Evolutionary conservation across 2,329 filamentous ascomycete species (phyloP), one percentile per base, ranked within the genome.

Genomic region (Pseudogymnoascus sp.): DNA sequence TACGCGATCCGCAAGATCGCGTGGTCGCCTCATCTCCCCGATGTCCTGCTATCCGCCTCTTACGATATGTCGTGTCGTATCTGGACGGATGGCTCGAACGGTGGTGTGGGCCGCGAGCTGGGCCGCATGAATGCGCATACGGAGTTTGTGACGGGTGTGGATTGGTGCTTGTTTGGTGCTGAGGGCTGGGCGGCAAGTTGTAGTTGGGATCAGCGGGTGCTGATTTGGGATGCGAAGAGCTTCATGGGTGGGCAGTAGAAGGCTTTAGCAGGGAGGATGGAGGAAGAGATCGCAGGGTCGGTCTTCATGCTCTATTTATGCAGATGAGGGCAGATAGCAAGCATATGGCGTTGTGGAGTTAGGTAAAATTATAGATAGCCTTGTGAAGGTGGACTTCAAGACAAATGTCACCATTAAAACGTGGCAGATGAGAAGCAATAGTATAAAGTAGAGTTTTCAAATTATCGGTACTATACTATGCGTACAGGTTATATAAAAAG

Each of bases 51-150:
- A 41, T 94, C 87, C 68, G 93, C 90, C 1, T 94, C 91, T 71
- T 99, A 99, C 74, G 94, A 99, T 75, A 99, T 99, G 94, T 96
- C 90, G 5, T 95, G 94, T 67, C 84, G 94, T 33, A 80, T 97
- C 58, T 99, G 94, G 94, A 91, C 86, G 9, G 94, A 97, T 71
- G 89, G 85, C 65, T 73, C 63, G 30, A 75, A 77, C 4, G 76
- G 78, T 64, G 77, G 78, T 15, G 69, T 72, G 3, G 61, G 62
- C 6, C 57, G 73, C 6, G 61, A 71, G 58, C 41, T 85, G 39
- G 90, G 89, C 1, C 77, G 81, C 22, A 97, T 99, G 92, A 91
- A 90, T 62, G 78, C 85, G 15, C 94, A 99, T 73, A 97, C 93
- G 0, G 94, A 99, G 76, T 99, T 99, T 69, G 91, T 89, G 8